These are phyloP conservation scores for Aspergillus bertholletiae DNA, from an alignment of 495 filamentous ascomycete species.

Conservation along the genomic window DNA sequence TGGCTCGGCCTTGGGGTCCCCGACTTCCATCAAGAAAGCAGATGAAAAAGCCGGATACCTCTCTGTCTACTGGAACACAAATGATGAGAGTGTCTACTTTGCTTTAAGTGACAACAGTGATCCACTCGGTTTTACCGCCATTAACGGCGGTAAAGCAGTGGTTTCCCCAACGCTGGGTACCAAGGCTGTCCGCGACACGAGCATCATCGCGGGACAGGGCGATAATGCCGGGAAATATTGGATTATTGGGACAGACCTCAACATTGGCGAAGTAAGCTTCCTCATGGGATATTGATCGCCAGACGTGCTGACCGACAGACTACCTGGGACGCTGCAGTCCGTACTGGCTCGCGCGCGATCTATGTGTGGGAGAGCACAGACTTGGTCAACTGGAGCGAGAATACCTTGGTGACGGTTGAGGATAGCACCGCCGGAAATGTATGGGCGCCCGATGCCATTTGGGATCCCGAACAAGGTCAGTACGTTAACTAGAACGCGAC, in stretches of 20 bases:
- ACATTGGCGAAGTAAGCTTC: constrained; percentile 10
- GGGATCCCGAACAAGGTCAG: constrained; percentile 10
- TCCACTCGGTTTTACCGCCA: not conserved
- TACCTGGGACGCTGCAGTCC: constrained; percentile 10
- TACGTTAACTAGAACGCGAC: not conserved
- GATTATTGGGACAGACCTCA: constrained; percentile 17
- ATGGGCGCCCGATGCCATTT: constrained; percentile 17
- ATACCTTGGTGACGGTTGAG: constrained; percentile 11
- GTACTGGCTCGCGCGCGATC: constrained; percentile 12
- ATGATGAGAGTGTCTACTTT: constrained; percentile 18
- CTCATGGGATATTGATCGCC: not conserved
- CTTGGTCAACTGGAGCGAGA: constrained; percentile 13
- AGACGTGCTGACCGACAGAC: constrained; percentile 2
- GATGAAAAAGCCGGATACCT: constrained; percentile 15
- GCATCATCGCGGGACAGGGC: constrained; percentile 6
- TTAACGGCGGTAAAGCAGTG: constrained; percentile 8
- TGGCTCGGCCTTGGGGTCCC: not conserved
- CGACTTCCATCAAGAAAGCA: constrained; percentile 1
- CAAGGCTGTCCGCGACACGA: constrained; percentile 12
- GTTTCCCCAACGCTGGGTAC: constrained; percentile 12
- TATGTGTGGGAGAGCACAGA: constrained; percentile 18
- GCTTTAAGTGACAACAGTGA: constrained; percentile 13
- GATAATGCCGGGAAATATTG: constrained; percentile 14
- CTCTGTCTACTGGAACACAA: constrained; percentile 14
- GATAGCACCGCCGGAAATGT: constrained; percentile 15